A percentile compares a stretch with the other conserved stretches of the same genome.
These are phyloP conservation scores for Neurospora sp. DNA, from an alignment of 495 filamentous ascomycete genomes.

Conservation along the genomic window DNA sequence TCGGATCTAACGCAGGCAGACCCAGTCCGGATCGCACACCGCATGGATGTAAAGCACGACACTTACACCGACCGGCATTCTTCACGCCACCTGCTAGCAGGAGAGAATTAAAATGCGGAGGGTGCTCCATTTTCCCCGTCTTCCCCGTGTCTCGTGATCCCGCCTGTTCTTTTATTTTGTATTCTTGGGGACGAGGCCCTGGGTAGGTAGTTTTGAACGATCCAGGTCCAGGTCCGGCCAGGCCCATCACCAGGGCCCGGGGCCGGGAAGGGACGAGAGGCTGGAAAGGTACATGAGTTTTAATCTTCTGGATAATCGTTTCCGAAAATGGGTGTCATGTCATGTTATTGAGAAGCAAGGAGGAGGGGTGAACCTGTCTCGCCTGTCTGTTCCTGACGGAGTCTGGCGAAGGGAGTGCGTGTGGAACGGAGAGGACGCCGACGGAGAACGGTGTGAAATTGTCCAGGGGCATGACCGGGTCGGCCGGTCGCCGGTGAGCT, in stretches of 20 bases:
- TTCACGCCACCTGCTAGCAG: not conserved
- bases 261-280: not conserved
- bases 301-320: too few species aligned
- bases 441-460: not conserved
- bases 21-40: not conserved
- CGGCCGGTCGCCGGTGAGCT: not conserved
- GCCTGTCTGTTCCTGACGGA: not conserved
- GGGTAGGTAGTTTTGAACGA: not conserved
- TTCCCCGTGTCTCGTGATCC: not conserved
- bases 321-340: not conserved
- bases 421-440: not conserved
- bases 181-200: not conserved
- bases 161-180: not conserved
- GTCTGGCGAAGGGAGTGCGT: not conserved
- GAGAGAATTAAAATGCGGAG: not conserved
- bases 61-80: not conserved
- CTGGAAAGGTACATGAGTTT: too few species aligned
- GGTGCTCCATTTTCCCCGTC: not conserved
- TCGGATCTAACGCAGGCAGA: not conserved
- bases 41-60: not conserved
- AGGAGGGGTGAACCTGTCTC: not conserved
- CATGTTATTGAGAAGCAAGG: not conserved
- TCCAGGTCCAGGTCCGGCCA: not conserved
- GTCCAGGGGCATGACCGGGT: not conserved
- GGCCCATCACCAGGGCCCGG: not conserved